These are phyloP conservation scores for Yarrowia sp. DNA, from an alignment of 805 yeast genomes.

Conservation along the genomic window DNA sequence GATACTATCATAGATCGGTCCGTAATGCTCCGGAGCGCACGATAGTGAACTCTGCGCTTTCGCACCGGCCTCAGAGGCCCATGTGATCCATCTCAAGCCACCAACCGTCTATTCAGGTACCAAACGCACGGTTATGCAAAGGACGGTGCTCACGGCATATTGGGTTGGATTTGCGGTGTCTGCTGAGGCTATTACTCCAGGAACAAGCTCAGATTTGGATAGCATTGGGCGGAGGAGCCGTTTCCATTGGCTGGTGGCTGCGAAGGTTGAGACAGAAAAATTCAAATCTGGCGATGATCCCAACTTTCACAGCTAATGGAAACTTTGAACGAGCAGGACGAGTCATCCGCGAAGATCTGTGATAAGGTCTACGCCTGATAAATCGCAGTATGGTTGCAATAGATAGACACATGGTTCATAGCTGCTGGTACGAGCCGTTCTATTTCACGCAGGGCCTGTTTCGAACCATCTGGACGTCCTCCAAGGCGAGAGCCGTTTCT, in stretches of 20 bases:
- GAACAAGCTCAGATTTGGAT: not conserved
- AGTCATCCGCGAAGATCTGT: not conserved
- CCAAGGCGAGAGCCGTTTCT: not conserved
- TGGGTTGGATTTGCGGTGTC: not conserved
- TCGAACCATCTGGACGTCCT: no score
- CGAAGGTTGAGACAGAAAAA: not conserved
- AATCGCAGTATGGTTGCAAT: not conserved
- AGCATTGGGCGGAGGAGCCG: not conserved
- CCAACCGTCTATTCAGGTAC: not conserved
- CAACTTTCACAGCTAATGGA: not conserved
- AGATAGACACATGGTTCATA: not conserved
- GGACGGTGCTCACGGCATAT: not conserved
- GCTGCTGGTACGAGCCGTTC: not conserved
- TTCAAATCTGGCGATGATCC: not conserved
- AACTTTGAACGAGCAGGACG: not conserved
- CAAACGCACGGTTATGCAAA: conserved; percentile 14
- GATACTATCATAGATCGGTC: not conserved
- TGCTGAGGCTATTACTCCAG: not conserved
- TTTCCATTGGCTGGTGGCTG: not conserved
- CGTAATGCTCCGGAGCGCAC: not conserved
- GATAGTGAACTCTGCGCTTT: no score
- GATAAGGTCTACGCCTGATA: not conserved
- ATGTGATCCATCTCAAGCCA: conserved; percentile 2
- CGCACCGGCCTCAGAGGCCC: no score
- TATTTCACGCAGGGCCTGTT: no score